Percentiles rank a stretch among this genome's conserved stretches.
These are phyloP conservation scores for Eutrema japonicum DNA, from an alignment of 345 rosid genomes.

Conservation along the genomic window DNA sequence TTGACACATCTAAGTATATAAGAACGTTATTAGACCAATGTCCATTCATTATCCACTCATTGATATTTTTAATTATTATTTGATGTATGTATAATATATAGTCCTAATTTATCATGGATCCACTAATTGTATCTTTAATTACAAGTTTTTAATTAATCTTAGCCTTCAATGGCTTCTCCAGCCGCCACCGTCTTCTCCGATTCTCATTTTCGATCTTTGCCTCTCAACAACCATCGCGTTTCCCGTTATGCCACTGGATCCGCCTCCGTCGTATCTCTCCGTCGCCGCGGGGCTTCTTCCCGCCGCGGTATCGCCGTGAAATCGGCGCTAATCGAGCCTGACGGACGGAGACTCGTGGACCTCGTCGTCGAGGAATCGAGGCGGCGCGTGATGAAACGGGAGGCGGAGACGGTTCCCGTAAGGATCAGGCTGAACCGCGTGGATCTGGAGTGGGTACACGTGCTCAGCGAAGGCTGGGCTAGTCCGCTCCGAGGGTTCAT, in stretches of 20 bases:
- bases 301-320: constrained; percentile 38
- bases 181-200: constrained; percentile 44
- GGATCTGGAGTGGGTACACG: constrained; percentile 91
- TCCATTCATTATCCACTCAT: constrained; percentile 43
- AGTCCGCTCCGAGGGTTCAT: constrained; percentile 91
- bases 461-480: constrained; percentile 97
- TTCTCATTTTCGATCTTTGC: constrained; percentile 34
- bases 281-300: not conserved
- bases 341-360: constrained; percentile 78
- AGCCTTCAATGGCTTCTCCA: constrained; percentile 61
- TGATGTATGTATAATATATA: constrained; percentile 18
- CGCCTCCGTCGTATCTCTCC: constrained; percentile 20
- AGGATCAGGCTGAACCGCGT: constrained; percentile 60
- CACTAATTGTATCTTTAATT: constrained; percentile 35
- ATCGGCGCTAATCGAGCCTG: constrained; percentile 76
- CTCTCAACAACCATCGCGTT: constrained; percentile 38
- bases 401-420: constrained; percentile 57
- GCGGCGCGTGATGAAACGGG: constrained; percentile 57
- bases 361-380: constrained; percentile 63
- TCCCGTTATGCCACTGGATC: constrained; percentile 39
- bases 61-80: not conserved
- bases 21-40: constrained; percentile 9
- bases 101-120: not conserved
- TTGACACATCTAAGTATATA: constrained; percentile 34
- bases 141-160: not conserved